Percentiles rank a stretch among this genome's conserved stretches.
Evolutionary conservation across 164 flowering plant species (phyloP).

Genomic region (Macadamia tetraphylla): DNA sequence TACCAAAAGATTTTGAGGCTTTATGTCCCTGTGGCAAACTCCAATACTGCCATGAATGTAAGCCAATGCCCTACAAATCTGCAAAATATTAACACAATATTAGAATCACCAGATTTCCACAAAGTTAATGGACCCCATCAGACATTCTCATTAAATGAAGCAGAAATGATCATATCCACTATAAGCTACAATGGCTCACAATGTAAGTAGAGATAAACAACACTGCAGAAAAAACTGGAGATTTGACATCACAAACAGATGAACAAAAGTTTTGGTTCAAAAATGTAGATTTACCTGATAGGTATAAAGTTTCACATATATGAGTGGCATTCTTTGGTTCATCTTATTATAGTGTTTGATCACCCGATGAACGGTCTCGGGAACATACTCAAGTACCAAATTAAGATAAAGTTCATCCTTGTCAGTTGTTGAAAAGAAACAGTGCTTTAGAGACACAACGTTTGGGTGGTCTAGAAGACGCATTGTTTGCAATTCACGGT

Average conservation of each 20-base stretch:
- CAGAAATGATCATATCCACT: no score
- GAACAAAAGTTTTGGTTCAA: no score
- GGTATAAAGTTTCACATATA: conserved; percentile 49
- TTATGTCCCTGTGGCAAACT: conserved; percentile 68
- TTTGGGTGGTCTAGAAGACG: conserved; percentile 64
- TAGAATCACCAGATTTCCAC: not conserved
- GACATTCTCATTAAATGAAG: no score
- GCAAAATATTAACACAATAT: conserved; percentile 11
- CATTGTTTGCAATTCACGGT: conserved; percentile 73
- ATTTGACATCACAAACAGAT: no score
- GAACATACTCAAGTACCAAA: conserved; percentile 60
- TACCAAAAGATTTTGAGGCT: conserved; percentile 68
- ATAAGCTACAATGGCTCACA: no score
- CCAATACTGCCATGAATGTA: conserved; percentile 55
- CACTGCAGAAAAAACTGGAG: no score
- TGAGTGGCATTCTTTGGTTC: conserved; percentile 57
- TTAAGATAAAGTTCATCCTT: conserved; percentile 60
- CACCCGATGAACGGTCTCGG: conserved; percentile 63
- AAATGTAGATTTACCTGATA: conserved; percentile 37
- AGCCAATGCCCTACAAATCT: conserved; percentile 59
- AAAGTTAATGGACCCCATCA: not conserved
- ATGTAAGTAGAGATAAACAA: no score
- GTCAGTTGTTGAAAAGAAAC: conserved; percentile 65
- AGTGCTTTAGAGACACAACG: conserved; percentile 50
- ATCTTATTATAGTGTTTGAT: conserved; percentile 51